Base-by-base conservation (phyloP, 2,329 filamentous ascomycete species). In the Colletotrichum sp. region DNA sequence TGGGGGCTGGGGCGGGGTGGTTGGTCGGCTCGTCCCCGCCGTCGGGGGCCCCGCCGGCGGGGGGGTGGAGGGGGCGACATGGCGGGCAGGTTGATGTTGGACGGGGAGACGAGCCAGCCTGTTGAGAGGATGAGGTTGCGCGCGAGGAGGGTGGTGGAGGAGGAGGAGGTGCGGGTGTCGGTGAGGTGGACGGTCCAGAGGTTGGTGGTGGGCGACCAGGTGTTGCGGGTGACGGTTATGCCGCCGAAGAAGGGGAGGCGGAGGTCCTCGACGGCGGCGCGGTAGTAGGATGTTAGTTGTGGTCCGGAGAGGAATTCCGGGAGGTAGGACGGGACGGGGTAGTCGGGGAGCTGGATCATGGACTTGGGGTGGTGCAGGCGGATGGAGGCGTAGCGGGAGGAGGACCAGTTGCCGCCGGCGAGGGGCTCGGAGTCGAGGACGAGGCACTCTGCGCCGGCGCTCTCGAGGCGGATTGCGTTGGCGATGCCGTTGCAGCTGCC, bases 41-140 rank as follows among this genome's bases (percentile, higher is more conserved):
- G n/a, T n/a, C n/a, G n/a, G n/a, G n/a, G n/a, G n/a, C n/a, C n/a
- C n/a, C n/a, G n/a, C n/a, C n/a, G n/a, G n/a, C n/a, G n/a, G 79
- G 63, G 1, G 49, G 49, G 0, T n/a, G 18, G 21, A 24, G 21
- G 21, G 21, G 21, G 21, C 21, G 10, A 55, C 36, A 39, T 39
- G 36, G 36, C 4, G 36, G 36, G 0, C n/a, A 39, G 36, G 4
- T 39, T 39, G 36, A 39, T 8, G 36, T 39, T 39, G 36, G 36
- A 39, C 7, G 24, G 83, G 0, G 86, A 84, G 5, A 83, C 84
- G 72, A 88, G 83, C 4, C 49, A 55, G n/a, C 88, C 88, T 3
- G 88, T 89, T 30, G 85, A 85, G 79, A 87, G 86, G 15, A 90
- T 83, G 21, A 90, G 75, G 75, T 89, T 87, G 34, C 82, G 84